Evolutionary conservation across 768 basidiomycete species (phyloP), one percentile per base, ranked within the genome.

Genomic region (Daedaleopsis nitida): DNA sequence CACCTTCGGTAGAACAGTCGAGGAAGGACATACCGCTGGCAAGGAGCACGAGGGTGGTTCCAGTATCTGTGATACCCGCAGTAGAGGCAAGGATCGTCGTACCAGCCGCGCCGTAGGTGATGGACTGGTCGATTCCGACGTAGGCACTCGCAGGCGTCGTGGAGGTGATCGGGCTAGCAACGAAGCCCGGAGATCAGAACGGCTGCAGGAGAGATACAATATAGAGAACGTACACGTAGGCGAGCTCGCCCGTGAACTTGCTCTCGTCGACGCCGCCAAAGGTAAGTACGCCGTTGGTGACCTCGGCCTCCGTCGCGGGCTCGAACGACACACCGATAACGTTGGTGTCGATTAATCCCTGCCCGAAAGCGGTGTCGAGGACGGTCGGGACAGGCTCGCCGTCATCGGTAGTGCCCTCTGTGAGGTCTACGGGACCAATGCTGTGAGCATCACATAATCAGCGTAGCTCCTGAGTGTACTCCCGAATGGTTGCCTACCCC

Each of bases 371-470:
- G 59, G 74, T 77, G 66, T 75, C 73, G 17, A 81, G 83, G 34
- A 89, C 83, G 34, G 63, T 64, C n/a, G 62, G 57, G 37, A 63
- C 27, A 3, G 13, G 23, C 3, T 35, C 49, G 14, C 55, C 44
- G 38, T 35, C 21, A 1, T 48, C 50, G 16, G 58, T 59, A 0
- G 60, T 60, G 6, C 80, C 81, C 42, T 72, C 13, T 0, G 87
- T 88, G 45, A 89, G 76, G 59, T 74, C 78, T 9, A 76, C 74
- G 34, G 88, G 88, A 37, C 88, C 88, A 27, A 62, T 52, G 34
- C 57, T 61, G n/a, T 42, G 2, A 42, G 9, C 13, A 45, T 10
- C 9, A 4, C 42, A n/a, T n/a, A 43, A 43, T 47, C n/a, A 47
- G 45, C 19, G 45, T 19, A 27, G n/a, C 1, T 24, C n/a, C n/a